Evolutionary conservation across 2,329 filamentous ascomycete species (phyloP), one percentile per base, ranked within the genome.

Genomic region (Keithomyces neogunnii): DNA sequence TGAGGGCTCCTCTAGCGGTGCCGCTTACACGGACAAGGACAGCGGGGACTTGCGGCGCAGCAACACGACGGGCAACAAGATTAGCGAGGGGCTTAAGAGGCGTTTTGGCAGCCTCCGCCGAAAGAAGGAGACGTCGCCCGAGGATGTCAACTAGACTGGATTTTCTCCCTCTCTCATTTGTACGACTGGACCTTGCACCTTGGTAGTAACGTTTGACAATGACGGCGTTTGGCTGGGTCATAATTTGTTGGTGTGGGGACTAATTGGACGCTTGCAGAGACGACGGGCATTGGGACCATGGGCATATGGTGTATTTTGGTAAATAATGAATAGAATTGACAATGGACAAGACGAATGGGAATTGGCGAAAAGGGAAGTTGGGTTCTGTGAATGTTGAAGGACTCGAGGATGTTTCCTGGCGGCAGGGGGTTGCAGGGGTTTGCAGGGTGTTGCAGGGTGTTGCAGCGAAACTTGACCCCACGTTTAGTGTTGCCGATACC

Each of bases 41-140:
- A 56, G 56, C 30, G 55, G 56, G 30, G 63, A 63, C 3, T 50
- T 72, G 7, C 61, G 60, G 13, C 66, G 73, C 35, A 69, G 68
- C 48, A 67, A 69, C 58, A 73, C 69, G 0, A 71, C 72, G 0
- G 70, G 74, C 32, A 72, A 71, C 52, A 65, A 67, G 32, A 49
- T 81, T 6, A 67, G 73, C 10, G 74, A 79, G 31, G 77, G 76
- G 2, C 57, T 83, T 42, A 81, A 75, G 68, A 68, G 71, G 42
- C 71, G 77, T 13, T 71, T 82, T 49, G 78, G 77, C 30, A 79
- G 75, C 58, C 60, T 82, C 49, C 70, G 75, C 45, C 68, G 69
- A 49, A 76, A 70, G 65, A 73, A 69, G 56, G 59, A 43, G 8
- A 50, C 48, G 38, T 45, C 40, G 2, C 55, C 53, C 2, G 59